A percentile compares a stretch with the other conserved stretches of the same genome.
Conservation (phyloP, 345 rosid species). For the Clausena lansium region DNA sequence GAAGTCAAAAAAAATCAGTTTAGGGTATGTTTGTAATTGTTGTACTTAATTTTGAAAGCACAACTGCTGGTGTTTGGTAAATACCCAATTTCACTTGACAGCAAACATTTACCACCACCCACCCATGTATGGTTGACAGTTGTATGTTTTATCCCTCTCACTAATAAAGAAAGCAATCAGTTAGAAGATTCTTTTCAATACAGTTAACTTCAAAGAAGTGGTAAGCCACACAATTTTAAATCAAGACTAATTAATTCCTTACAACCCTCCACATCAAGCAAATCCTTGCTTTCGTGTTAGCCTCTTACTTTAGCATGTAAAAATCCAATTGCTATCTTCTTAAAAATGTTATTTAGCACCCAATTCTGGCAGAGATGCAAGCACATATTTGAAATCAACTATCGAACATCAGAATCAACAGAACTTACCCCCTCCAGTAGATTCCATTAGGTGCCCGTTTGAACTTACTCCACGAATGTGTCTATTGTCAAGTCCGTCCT, state of each 20-base stretch:
- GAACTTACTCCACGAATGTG: conserved; percentile 43
- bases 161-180: neutral
- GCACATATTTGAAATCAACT: conserved; percentile 1
- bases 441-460: conserved; percentile 49
- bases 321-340: conserved; percentile 4
- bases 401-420: conserved; percentile 12
- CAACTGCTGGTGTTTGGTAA: neutral
- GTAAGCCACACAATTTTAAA: neutral
- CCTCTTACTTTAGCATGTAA: neutral
- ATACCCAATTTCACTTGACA: neutral
- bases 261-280: neutral
- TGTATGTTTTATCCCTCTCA: neutral
- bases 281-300: neutral
- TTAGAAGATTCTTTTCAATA: conserved; percentile 2
- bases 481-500: conserved; percentile 55
- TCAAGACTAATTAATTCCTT: conserved; percentile 3
- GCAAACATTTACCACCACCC: neutral
- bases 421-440: conserved; percentile 55
- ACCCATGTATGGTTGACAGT: neutral
- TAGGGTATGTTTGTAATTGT: neutral
- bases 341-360: neutral
- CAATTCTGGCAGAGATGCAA: neutral
- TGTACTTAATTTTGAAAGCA: neutral
- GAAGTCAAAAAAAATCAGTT: neutral
- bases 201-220: neutral